These are phyloP conservation scores for Penstemon newberryi DNA, from an alignment of 257 asterid species.

Conservation along the genomic window DNA sequence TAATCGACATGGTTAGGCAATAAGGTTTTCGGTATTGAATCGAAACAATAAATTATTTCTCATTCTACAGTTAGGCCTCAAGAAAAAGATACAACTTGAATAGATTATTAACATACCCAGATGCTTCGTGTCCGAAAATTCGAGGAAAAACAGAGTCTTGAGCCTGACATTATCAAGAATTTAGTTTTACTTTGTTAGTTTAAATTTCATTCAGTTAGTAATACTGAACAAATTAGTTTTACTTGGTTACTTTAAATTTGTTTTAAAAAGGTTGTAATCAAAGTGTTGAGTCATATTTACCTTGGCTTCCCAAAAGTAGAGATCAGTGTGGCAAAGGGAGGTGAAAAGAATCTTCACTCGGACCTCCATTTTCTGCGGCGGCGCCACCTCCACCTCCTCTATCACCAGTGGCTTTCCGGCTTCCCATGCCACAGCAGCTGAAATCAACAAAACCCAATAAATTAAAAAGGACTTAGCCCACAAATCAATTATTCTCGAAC, in stretches of 20 bases:
- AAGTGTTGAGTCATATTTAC: slow-evolving; percentile 19
- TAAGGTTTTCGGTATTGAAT: too few species aligned
- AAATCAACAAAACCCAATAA: background rate
- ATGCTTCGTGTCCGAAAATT: slow-evolving; percentile 80
- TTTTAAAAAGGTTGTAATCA: too few species aligned
- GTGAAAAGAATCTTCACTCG: slow-evolving; percentile 68
- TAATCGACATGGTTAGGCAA: too few species aligned
- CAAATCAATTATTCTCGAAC: background rate
- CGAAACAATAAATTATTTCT: too few species aligned
- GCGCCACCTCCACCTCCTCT: slow-evolving; percentile 76
- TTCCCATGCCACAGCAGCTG: slow-evolving; percentile 71
- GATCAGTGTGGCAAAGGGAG: slow-evolving; percentile 77
- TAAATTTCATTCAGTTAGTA: background rate
- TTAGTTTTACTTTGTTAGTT: too few species aligned
- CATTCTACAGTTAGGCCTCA: too few species aligned
- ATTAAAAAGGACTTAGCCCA: background rate
- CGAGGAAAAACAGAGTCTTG: slow-evolving; percentile 75
- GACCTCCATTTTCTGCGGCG: slow-evolving; percentile 78
- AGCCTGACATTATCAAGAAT: slow-evolving; percentile 40
- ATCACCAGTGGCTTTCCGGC: slow-evolving; percentile 76
- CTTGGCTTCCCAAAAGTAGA: slow-evolving; percentile 86
- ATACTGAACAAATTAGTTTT: too few species aligned
- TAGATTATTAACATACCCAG: slow-evolving; percentile 69
- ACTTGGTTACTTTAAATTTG: too few species aligned
- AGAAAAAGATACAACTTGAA: too few species aligned